Conservation (phyloP, 108 stramenopile genomes). For the Nannochloropsis gaditana region DNA sequence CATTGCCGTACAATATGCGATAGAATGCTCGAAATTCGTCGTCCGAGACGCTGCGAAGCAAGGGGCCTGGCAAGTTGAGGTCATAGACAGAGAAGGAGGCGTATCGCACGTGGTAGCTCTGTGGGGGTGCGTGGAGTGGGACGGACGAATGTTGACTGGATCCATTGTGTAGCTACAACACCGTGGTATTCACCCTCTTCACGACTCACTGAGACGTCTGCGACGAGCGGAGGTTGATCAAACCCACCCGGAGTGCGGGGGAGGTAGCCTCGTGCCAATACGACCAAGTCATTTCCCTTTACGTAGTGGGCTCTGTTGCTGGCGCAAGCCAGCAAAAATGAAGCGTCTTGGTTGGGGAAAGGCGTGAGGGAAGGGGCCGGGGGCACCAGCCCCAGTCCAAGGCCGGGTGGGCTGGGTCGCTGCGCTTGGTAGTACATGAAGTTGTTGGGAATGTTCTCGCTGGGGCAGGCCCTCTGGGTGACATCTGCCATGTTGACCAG, state of each 20-base stretch:
- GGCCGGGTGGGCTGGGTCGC: not conserved
- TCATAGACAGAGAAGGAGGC: slow-evolving; percentile 17
- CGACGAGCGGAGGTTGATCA: not conserved
- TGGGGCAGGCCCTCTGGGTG: not conserved
- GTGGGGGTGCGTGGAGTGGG: not conserved
- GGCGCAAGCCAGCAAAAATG: not conserved
- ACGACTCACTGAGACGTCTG: not conserved
- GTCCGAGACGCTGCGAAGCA: slow-evolving; percentile 16
- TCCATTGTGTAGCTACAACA: not conserved
- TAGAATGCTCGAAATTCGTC: not conserved
- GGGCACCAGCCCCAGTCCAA: not conserved
- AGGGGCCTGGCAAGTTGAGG: not conserved
- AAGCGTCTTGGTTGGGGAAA: slow-evolving; percentile 1
- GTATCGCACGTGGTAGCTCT: slow-evolving; percentile 17
- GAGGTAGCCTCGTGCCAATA: not conserved
- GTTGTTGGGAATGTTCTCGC: not conserved
- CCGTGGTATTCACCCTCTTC: not conserved
- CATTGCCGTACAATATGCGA: not conserved
- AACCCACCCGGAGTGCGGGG: not conserved
- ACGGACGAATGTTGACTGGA: not conserved
- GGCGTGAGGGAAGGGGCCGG: not conserved
- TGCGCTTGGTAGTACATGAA: not conserved
- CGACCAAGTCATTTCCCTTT: not conserved
- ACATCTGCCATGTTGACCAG: slow-evolving; percentile 10
- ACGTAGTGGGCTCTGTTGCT: not conserved